phyloP scores from a whole-genome alignment of 2,329 filamentous ascomycete species.

The Chrysoporthe puriensis region DNA sequence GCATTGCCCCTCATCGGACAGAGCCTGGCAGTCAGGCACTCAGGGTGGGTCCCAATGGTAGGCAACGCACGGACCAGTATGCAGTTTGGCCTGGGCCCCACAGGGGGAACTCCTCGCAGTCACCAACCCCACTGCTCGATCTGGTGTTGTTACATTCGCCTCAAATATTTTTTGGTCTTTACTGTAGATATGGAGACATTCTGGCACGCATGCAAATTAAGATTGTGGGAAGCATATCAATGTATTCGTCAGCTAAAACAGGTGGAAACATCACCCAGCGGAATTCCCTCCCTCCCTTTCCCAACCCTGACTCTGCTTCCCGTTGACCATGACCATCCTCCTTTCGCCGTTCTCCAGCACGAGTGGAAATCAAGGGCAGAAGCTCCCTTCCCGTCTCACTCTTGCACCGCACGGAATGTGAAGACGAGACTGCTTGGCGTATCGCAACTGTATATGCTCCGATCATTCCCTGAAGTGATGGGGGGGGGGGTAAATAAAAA shows the following conservation, averaged over 20 bases:
- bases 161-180: too few relatives aligned
- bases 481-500: not conserved
- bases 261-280: constrained; percentile 8
- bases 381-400: not conserved
- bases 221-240: constrained; percentile 10
- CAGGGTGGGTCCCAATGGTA: constrained; percentile 11
- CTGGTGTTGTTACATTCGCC: too few relatives aligned
- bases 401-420: constrained; percentile 1
- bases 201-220: too few relatives aligned
- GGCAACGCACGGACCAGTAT: constrained; percentile 16
- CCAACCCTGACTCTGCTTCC: not conserved
- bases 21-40: constrained; percentile 26
- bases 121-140: too few relatives aligned
- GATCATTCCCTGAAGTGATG: not conserved
- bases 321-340: constrained; percentile 7
- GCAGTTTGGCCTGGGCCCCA: not conserved
- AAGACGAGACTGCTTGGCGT: constrained; percentile 5
- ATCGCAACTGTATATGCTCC: constrained; percentile 7
- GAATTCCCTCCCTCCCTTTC: constrained; percentile 1
- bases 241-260: constrained; percentile 24
- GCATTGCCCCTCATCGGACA: constrained; percentile 28
- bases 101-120: not conserved
- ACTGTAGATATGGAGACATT: too few relatives aligned
- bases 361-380: constrained; percentile 5
- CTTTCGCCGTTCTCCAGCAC: constrained; percentile 1